phyloP scores from a whole-genome alignment of 371 early-diverging fungal species.

The Scutellospora calospora region DNA sequence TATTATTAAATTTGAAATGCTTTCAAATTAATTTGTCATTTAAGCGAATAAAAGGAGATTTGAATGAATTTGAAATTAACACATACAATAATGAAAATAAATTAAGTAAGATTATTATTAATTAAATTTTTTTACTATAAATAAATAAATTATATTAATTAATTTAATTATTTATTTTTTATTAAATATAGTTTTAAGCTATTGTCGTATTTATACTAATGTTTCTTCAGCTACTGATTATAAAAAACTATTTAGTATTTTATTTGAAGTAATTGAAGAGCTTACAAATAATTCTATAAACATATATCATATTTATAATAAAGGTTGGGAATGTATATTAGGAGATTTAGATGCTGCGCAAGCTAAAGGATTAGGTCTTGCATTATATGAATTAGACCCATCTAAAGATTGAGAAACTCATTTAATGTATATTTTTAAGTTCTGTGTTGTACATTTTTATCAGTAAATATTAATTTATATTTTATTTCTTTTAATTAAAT shows the following conservation, averaged over 20 bases:
- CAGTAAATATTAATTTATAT: not conserved
- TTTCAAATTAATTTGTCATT: conserved; percentile 12
- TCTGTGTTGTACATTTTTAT: not conserved
- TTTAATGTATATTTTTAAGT: not conserved
- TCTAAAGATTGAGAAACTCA: not conserved
- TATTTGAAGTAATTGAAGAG: not conserved
- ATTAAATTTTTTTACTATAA: not conserved
- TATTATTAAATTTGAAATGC: not conserved
- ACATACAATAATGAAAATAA: not conserved
- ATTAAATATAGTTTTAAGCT: not conserved
- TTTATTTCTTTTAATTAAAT: too few relatives aligned
- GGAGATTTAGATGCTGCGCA: not conserved
- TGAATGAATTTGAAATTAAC: conserved; percentile 17
- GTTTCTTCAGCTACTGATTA: not conserved
- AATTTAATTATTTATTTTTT: not conserved
- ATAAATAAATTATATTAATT: not conserved
- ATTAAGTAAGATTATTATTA: not conserved
- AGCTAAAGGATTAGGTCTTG: not conserved
- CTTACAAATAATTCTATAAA: not conserved
- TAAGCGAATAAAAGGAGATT: not conserved
- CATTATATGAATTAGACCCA: not conserved
- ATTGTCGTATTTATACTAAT: not conserved
- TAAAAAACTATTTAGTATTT: not conserved
- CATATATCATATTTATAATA: not conserved
- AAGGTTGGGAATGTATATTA: not conserved